These are phyloP conservation scores for Withania somnifera DNA, from an alignment of 305 asterid species.

Conservation along the genomic window DNA sequence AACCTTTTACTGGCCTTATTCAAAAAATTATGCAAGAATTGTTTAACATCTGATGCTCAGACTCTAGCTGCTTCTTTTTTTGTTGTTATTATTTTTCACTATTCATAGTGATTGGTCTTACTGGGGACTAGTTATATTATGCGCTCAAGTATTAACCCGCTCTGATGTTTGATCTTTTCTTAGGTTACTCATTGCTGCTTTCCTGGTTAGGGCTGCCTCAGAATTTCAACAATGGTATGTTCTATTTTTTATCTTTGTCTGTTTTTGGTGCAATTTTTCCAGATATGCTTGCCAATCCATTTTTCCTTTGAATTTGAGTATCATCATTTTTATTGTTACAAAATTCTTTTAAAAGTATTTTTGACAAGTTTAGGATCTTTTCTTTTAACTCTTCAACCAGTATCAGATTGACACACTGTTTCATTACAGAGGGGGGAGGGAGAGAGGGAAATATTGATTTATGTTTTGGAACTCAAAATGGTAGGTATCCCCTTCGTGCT, in stretches of 20 bases:
- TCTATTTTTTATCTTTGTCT: neutral
- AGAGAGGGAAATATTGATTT: neutral
- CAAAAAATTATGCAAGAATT: neutral
- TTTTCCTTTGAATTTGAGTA: neutral
- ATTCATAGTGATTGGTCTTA: neutral
- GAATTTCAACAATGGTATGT: neutral
- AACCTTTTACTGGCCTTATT: neutral
- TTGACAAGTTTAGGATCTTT: neutral
- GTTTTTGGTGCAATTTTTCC: neutral
- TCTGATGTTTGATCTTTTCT: neutral
- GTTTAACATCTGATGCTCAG: neutral
- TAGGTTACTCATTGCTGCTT: neutral
- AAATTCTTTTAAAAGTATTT: neutral
- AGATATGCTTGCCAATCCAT: neutral
- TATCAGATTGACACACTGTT: neutral
- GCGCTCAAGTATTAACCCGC: neutral
- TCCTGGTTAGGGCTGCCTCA: neutral
- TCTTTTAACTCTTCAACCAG: neutral
- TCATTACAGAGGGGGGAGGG: neutral
- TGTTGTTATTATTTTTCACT: neutral
- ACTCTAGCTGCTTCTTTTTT: neutral
- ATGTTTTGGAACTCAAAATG: neutral
- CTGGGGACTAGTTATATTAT: neutral
- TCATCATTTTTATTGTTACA: neutral
- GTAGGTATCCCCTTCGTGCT: neutral